Percentiles rank a stretch among this genome's conserved stretches.
These are phyloP conservation scores for Casuarina equisetifolia DNA, from an alignment of 306 rosid genomes.

Conservation along the genomic window DNA sequence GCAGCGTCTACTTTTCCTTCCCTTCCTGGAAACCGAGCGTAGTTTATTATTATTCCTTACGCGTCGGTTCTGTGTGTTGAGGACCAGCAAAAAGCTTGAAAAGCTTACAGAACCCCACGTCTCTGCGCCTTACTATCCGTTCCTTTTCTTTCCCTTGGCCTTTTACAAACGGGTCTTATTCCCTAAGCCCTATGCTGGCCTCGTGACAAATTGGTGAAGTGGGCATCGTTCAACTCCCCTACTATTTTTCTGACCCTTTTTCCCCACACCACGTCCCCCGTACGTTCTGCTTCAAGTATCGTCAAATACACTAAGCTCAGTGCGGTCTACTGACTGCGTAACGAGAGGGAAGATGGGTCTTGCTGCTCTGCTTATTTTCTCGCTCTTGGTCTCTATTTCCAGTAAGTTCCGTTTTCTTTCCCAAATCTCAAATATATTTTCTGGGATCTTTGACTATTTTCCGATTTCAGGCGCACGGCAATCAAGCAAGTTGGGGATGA, in stretches of 20 bases:
- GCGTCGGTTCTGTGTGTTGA: neutral
- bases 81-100: neutral
- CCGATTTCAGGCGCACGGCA: conserved; percentile 43
- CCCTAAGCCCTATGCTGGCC: neutral
- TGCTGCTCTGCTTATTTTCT: conserved; percentile 36
- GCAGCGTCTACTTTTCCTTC: neutral
- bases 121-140: neutral
- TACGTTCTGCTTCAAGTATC: too few species aligned
- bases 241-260: neutral
- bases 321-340: neutral
- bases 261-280: too few species aligned
- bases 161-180: conserved; percentile 9
- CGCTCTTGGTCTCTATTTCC: conserved; percentile 29
- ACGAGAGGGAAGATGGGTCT: conserved; percentile 27
- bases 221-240: neutral
- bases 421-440: neutral
- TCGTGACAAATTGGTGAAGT: neutral
- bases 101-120: neutral
- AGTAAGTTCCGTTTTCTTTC: conserved; percentile 27
- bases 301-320: neutral
- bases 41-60: neutral
- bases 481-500: conserved; percentile 50
- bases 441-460: neutral
- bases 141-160: conserved; percentile 1
- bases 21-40: conserved; percentile 22